A percentile compares a stretch with the other conserved stretches of the same genome.
phyloP scores from a whole-genome alignment of 169 alveolate species.

The Plasmodium reichenowi region DNA sequence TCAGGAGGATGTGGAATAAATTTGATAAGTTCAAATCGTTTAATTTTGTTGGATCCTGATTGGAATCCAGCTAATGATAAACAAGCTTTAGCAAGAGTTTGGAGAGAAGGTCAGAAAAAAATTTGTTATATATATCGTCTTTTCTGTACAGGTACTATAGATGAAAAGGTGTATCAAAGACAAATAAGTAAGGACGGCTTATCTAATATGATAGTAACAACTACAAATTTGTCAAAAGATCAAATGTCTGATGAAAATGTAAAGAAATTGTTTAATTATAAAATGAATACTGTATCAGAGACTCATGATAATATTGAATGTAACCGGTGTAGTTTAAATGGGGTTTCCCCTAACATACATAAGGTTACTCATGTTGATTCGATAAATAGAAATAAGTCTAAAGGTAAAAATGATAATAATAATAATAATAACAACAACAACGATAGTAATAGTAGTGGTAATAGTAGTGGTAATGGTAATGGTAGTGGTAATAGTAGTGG shows the following conservation, averaged over 20 bases:
- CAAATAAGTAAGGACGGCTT: constrained; percentile 88
- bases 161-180: constrained; percentile 95
- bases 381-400: too few species aligned
- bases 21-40: constrained; percentile 97
- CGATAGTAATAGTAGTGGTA: too few species aligned
- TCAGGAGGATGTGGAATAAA: constrained; percentile 99
- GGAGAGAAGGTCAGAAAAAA: constrained; percentile 98
- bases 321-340: constrained; percentile 76
- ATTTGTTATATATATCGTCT: constrained; percentile 96
- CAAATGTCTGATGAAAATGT: constrained; percentile 86
- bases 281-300: constrained; percentile 84
- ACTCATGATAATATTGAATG: constrained; percentile 89
- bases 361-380: too few species aligned
- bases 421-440: too few species aligned
- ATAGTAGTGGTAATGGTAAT: too few species aligned
- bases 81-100: constrained; percentile 97
- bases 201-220: constrained; percentile 91
- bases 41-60: constrained; percentile 97
- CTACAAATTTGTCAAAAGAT: constrained; percentile 79
- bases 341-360: too few species aligned
- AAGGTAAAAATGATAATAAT: too few species aligned
- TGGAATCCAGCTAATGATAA: constrained; percentile 99
- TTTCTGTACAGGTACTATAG: constrained; percentile 97
- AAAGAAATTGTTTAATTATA: constrained; percentile 85
- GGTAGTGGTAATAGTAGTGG: too few species aligned